These are phyloP conservation scores for Coleophoma crateriformis DNA, from an alignment of 2,329 filamentous ascomycete genomes.

Conservation along the genomic window DNA sequence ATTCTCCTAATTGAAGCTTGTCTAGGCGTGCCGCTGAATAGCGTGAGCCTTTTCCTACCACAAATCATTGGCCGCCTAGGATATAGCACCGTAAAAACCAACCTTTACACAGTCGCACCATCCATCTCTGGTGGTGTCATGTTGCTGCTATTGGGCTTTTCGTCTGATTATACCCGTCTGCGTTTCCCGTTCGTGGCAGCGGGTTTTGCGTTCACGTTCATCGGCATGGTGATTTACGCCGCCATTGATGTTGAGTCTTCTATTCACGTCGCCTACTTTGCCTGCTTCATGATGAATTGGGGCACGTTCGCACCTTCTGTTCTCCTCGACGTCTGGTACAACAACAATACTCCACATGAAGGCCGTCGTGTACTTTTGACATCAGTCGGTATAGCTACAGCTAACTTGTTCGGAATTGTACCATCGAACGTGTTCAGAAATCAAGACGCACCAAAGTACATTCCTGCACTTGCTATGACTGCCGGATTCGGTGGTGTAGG, in stretches of 20 bases:
- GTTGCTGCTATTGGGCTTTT: constrained; percentile 64
- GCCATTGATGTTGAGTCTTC: constrained; percentile 48
- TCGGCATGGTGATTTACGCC: constrained; percentile 72
- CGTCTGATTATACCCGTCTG: constrained; percentile 45
- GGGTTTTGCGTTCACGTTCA: constrained; percentile 66
- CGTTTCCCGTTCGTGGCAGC: constrained; percentile 61
- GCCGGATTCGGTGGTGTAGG: constrained; percentile 56
- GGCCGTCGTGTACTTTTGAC: constrained; percentile 53
- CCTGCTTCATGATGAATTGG: constrained; percentile 60
- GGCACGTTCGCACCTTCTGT: constrained; percentile 9
- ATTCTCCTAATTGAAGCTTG: constrained; percentile 47
- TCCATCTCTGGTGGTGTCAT: constrained; percentile 67
- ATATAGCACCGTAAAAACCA: constrained; percentile 49
- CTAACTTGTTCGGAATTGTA: constrained; percentile 63
- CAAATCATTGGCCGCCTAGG: constrained; percentile 44
- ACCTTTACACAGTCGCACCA: constrained; percentile 73
- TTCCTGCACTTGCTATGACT: constrained; percentile 56
- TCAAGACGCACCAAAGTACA: constrained; percentile 60
- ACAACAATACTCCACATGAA: constrained; percentile 59
- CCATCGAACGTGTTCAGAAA: constrained; percentile 59
- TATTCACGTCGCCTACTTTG: constrained; percentile 52
- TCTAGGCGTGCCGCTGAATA: constrained; percentile 48
- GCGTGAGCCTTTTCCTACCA: constrained; percentile 43
- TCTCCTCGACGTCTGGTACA: constrained; percentile 30
- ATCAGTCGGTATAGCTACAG: constrained; percentile 50